Evolutionary conservation across 202 grass and related monocot species (phyloP), one percentile per base, ranked within the genome.

Genomic region (Elaeis oleifera): DNA sequence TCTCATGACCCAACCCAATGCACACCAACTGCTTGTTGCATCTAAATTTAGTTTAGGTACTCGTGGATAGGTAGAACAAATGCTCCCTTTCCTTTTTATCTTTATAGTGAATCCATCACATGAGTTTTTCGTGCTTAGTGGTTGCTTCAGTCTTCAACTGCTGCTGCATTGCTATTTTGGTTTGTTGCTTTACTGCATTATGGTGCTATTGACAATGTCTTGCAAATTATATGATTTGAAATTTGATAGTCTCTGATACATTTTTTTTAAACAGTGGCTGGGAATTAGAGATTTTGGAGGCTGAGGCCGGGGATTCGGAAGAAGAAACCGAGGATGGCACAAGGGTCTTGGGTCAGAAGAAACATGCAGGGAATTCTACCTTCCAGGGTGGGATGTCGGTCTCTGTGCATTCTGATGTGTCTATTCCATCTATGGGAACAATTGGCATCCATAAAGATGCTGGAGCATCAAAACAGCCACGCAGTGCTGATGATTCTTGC

Each of bases 231-330:
- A 44, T 44, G 36, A 44, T 44, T 14, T 44, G 36, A 13, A 13
- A 9, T 13, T 44, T 44, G 36, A 44, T 2, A 1, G 11, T 13
- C 36, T 44, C 9, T 44, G 36, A 74, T 71, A 22, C 2, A 6
- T 72, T 81, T 56, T 49, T 67, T 56, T 59, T 17, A 64, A 64
- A 19, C 74, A 97, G 92, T 83, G 68, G 81, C 49, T 97, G 87
- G 81, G 84, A 97, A 51, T 64, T 91, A 76, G 87, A 97, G 68
- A 74, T 88, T 51, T 80, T 88, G 76, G 87, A 91, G 32, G 76
- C 74, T 22, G 81, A 88, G 71, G 91, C 50, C 25, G 88, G 73
- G 58, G 91, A 91, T 60, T 96, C 91, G 1, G 87, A 89, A 23
- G 74, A 89, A 67, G 87, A 91, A 82, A 67, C 52, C 57, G 76